Base-by-base conservation (phyloP, 768 basidiomycete genomes). In the Hypholoma sublateritium region DNA sequence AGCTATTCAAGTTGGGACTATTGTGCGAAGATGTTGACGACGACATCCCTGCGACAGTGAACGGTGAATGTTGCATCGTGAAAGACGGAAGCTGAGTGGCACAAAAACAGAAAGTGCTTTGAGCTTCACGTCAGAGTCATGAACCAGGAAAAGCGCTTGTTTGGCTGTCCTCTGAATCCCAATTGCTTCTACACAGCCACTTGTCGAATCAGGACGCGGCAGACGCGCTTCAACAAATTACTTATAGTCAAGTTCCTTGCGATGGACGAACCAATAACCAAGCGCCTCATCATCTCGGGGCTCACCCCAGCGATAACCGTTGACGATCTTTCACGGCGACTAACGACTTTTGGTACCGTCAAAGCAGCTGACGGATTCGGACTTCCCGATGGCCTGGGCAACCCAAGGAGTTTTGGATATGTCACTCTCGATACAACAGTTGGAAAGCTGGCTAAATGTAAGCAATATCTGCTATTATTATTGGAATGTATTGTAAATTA, bases 271-370 rank as follows among this genome's bases (percentile, higher is more conserved):
- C 63, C 67, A 16, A 69, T 78, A 53, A 77, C 81, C 1, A 91
- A 87, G 72, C 76, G 88, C 37, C 75, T 91, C 9, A 88, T 89
- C 51, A 77, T 93, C 53, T 89, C 89, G 25, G 91, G 91, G 2
- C 77, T 93, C 3, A 91, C 89, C 0, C 83, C 88, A 0, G 72
- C 84, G 4, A 81, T 93, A 28, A 77, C 83, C 0, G 67, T 71
- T 3, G 70, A 74, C 17, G 88, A 89, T 67, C 75, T 89, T n/a
- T 74, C 75, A 6, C 70, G 74, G 34, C 81, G 85, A 36, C 75
- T 91, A 2, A 80, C 80, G 0, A 72, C 78, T 1, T 93, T 92
- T 66, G 91, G 90, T 11, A 82, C 75, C 0, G 85, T 93, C 12
- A 83, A 77, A 60, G 75, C 82, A 13, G 70, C 91, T 14, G 87